These are phyloP conservation scores for Phoma sp. DNA, from an alignment of 2,329 filamentous ascomycete species.

Conservation along the genomic window DNA sequence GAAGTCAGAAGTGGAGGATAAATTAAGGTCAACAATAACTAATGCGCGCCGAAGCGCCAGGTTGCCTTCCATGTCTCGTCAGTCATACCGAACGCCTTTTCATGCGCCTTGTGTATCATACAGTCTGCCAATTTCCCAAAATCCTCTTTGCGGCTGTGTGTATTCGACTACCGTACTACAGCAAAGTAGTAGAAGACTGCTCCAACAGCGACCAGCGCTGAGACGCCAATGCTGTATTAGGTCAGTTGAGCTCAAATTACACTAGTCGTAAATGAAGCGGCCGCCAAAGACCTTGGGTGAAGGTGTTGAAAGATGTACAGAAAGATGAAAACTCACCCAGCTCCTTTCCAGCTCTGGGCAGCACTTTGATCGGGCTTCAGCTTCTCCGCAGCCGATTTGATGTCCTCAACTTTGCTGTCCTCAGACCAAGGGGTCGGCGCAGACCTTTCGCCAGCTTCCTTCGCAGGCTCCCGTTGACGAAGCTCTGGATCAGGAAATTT, in stretches of 20 bases:
- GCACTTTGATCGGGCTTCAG: constrained; percentile 12
- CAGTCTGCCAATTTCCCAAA: constrained; percentile 1
- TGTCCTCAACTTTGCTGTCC: neutral
- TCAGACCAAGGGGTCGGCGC: neutral
- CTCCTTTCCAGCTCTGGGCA: constrained; percentile 28
- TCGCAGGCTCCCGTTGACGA: constrained; percentile 19
- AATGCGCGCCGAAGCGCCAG: constrained; percentile 1
- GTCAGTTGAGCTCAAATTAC: too few species aligned
- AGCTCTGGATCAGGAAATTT: constrained; percentile 15
- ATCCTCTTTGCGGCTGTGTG: neutral
- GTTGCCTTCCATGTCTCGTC: constrained; percentile 5
- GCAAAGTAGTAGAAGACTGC: constrained; percentile 9
- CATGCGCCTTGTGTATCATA: constrained; percentile 3
- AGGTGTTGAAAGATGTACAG: too few species aligned
- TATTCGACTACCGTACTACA: neutral
- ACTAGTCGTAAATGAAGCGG: too few species aligned
- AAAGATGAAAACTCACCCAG: constrained; percentile 29
- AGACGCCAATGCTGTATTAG: constrained; percentile 2
- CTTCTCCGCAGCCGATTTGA: constrained; percentile 3
- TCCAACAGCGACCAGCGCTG: constrained; percentile 8
- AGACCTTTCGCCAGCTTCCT: constrained; percentile 4
- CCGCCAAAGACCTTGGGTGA: too few species aligned
- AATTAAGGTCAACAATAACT: neutral
- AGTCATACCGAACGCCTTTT: neutral
- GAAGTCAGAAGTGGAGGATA: neutral